Evolutionary conservation across 768 basidiomycete species (phyloP), one percentile per base, ranked within the genome.

Genomic region (Naganishia onofrii): DNA sequence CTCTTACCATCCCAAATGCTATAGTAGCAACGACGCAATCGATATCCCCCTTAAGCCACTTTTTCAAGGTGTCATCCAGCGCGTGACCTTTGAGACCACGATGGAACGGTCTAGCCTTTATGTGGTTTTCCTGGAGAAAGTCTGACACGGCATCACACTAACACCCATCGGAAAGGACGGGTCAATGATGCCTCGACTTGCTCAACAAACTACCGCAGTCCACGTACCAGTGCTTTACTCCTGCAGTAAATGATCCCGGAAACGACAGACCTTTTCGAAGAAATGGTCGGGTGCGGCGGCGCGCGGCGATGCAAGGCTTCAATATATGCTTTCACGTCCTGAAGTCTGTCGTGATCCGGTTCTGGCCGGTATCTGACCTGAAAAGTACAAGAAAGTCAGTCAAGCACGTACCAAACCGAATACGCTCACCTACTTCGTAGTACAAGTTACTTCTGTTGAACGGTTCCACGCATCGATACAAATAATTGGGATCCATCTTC

Each of bases 1-100:
- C 1, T 67, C 78, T 74, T 56, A 79, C 81, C 81, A 82, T 82
- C 10, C 81, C 81, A 52, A 82, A 82, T 2, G 81, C 81, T 54
- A 82, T 78, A 21, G 78, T 79, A 0, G 78, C 78, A 8, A 79
- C 71, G 0, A 60, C 71, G 19, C 58, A 70, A 17, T 66, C 66
- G 38, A 60, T 65, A 7, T 53, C 54, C 7, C 58, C 75, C 19
- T 56, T 57, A 10, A 74, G 31, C 75, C 75, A 76, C 12, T 54
- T 69, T n/a, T 70, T 69, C 54, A 79, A 74, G 26, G 74, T 74
- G 65, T 71, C 69, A 53, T 73, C 73, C 32, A 74, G 48, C 44
- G 54, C 67, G 0, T 51, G 31, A 26, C 46, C 46, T 10, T 57
- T 68, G n/a, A 74, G 15, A 0, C 75, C 75, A 32, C 70, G 54